Conservation (phyloP, 352 stramenopile species). For the Phytophthora megakarya region DNA sequence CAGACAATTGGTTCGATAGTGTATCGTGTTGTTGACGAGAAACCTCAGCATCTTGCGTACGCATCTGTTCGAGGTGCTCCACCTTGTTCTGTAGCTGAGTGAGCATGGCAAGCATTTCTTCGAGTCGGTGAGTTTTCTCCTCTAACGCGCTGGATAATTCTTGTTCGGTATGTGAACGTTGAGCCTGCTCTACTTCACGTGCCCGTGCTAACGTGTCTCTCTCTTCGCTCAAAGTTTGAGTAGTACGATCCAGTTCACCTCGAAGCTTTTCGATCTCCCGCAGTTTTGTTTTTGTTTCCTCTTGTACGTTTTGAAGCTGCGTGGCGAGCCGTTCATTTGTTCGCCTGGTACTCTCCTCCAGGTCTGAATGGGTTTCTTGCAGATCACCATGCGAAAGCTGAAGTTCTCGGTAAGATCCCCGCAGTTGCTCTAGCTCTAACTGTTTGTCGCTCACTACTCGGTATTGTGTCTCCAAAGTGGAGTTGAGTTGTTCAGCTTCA, state of each 20-base stretch:
- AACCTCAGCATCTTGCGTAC: constrained; percentile 43
- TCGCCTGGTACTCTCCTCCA: constrained; percentile 39
- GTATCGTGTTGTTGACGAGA: constrained; percentile 29
- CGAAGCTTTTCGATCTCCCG: constrained; percentile 30
- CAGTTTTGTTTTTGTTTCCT: constrained; percentile 20
- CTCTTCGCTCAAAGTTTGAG: constrained; percentile 17
- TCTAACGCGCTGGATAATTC: constrained; percentile 37
- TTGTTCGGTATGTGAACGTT: constrained; percentile 39
- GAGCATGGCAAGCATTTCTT: constrained; percentile 73
- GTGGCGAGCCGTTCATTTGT: constrained; percentile 41
- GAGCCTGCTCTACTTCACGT: constrained; percentile 36
- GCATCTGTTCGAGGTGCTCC: constrained; percentile 57
- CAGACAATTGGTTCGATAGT: constrained; percentile 21
- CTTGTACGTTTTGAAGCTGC: constrained; percentile 37
- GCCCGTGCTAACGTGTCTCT: constrained; percentile 31
- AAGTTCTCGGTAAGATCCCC: constrained; percentile 48
- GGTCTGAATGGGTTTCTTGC: constrained; percentile 57
- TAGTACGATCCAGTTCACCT: constrained; percentile 10
- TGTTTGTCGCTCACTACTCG: constrained; percentile 57
- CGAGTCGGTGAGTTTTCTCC: constrained; percentile 54
- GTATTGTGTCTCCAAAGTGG: constrained; percentile 58
- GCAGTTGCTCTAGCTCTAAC: constrained; percentile 63
- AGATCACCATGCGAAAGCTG: constrained; percentile 61
- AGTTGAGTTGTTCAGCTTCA: constrained; percentile 68
- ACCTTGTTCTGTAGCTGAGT: constrained; percentile 56